Percentiles rank a stretch among this genome's conserved stretches.
phyloP scores from a whole-genome alignment of 192 early-diverging fungal species.

The Bifiguratus adelaidae region DNA sequence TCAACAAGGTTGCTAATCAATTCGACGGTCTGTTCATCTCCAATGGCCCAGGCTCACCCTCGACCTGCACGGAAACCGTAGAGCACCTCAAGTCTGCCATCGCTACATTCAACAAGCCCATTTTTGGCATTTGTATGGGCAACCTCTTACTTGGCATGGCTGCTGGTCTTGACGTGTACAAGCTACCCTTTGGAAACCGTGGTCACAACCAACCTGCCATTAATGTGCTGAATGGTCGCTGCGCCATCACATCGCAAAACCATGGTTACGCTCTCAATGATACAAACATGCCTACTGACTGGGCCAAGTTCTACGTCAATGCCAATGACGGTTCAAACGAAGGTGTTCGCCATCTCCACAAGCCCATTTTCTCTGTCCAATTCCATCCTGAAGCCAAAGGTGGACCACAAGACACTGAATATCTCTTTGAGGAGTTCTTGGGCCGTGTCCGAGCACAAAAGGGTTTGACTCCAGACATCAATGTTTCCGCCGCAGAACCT shows the following conservation, averaged over 20 bases:
- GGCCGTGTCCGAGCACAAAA: constrained; percentile 53
- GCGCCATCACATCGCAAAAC: constrained; percentile 94
- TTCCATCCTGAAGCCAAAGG: constrained; percentile 96
- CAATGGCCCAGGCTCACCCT: constrained; percentile 87
- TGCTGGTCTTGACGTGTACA: constrained; percentile 77
- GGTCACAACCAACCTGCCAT: constrained; percentile 93
- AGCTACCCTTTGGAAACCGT: constrained; percentile 90
- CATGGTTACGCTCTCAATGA: constrained; percentile 84
- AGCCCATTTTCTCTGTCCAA: constrained; percentile 79
- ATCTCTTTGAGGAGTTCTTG: constrained; percentile 78
- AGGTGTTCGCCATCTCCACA: constrained; percentile 66
- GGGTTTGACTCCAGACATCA: too few relatives aligned
- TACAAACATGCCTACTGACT: constrained; percentile 52
- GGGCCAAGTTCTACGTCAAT: constrained; percentile 85
- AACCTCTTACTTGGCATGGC: constrained; percentile 87
- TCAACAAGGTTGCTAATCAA: constrained; percentile 39
- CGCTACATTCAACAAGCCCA: constrained; percentile 58
- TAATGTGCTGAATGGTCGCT: constrained; percentile 62
- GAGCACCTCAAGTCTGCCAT: constrained; percentile 54
- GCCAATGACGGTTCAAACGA: constrained; percentile 96
- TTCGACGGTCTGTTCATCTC: constrained; percentile 89
- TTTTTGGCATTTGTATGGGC: constrained; percentile 98
- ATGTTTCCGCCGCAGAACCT: too few relatives aligned
- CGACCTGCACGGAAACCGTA: constrained; percentile 53
- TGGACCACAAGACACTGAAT: constrained; percentile 87